Evolutionary conservation across 768 basidiomycete species (phyloP), one percentile per base, ranked within the genome.

Genomic region (Gyrodon lividus): DNA sequence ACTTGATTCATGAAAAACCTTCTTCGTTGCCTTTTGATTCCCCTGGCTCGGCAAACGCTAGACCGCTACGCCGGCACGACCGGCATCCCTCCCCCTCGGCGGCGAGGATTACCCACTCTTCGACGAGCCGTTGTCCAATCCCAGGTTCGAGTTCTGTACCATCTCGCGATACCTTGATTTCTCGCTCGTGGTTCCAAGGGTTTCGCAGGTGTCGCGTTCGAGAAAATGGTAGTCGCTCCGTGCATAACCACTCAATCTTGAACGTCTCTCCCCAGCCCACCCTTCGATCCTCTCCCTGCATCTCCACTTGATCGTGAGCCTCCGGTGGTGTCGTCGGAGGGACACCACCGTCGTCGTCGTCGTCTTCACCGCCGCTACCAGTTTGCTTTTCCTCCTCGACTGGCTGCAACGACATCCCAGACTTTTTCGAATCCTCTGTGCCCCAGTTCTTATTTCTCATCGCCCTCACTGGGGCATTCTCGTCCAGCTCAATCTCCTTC

Each of bases 111-210:
- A 72, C 66, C 90, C 90, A 93, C 57, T 89, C 86, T 5, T 83
- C 82, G 50, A 94, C 48, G 34, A 94, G 67, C 55, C 69, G 74
- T 58, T 82, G 76, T 22, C 89, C 90, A 13, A 90, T 79, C 1
- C 61, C 62, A 2, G 94, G 92, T 65, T 98, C 95, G 17, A 98
- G 66, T 65, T 98, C 95, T 1, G 94, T 97, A 16, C 95, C 95
- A 64, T 95, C 92, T 43, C 90, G 75, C 12, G 89, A 92, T 7
- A 90, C 82, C 72, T 90, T 88, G 40, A 90, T 77, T 61, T 89
- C 85, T 44, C 82, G 74, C 52, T 88, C 89, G 57, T 91, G 82
- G 59, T 98, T 98, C 93, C 94, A 98, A 2, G 87, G 86, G 64
- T 98, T 98, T 37, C 90, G 83, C 46, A 97, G 68, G 63, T 92